Conservation (phyloP, 2,329 filamentous ascomycete genomes). For the Aphanoascus verrucosus region DNA sequence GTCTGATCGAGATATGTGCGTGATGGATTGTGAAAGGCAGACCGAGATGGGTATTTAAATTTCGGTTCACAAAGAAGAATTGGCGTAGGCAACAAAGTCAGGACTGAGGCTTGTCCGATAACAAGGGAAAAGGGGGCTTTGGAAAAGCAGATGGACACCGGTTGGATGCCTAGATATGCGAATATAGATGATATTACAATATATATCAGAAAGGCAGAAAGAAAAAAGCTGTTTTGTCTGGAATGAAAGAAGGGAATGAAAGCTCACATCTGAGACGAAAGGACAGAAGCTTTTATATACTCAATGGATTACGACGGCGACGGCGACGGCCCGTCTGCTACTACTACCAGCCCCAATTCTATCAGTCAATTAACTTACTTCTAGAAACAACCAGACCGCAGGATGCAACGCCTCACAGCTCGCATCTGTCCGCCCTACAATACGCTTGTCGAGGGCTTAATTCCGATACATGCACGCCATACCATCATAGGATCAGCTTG, state of each 20-base stretch:
- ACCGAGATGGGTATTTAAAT: background rate
- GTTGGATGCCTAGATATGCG: background rate
- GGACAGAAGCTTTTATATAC: constrained; percentile 3
- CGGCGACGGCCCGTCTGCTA: no score
- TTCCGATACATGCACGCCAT: background rate
- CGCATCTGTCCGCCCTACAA: background rate
- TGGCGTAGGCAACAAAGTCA: background rate
- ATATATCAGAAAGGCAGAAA: constrained; percentile 2
- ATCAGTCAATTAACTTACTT: background rate
- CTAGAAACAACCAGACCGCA: background rate
- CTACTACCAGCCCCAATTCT: no score
- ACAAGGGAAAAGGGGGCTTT: background rate
- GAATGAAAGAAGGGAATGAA: constrained; percentile 4
- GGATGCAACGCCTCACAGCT: constrained; percentile 3
- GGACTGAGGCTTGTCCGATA: background rate
- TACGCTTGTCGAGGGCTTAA: background rate
- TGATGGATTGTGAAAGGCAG: background rate
- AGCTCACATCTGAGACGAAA: background rate
- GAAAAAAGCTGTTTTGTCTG: background rate
- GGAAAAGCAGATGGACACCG: background rate
- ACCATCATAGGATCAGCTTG: background rate
- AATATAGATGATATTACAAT: constrained; percentile 9
- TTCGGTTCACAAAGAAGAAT: background rate
- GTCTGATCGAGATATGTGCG: background rate
- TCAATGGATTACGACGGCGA: background rate